phyloP scores from a whole-genome alignment of 1,284 basidiomycete genomes.

The Termitomyces sp. region DNA sequence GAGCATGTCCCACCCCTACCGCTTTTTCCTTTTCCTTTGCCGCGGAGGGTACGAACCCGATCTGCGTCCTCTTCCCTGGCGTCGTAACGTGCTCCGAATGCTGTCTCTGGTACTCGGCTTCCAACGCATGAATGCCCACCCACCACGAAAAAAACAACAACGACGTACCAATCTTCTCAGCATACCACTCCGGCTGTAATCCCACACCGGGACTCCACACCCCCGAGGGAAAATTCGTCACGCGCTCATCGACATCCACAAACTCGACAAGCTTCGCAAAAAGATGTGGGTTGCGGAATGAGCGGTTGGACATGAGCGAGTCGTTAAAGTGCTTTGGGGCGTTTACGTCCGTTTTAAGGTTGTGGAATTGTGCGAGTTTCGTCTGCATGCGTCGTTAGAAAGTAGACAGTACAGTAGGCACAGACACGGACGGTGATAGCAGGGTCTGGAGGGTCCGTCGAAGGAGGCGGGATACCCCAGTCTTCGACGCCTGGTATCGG shows the following conservation, averaged over 20 bases:
- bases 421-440: conserved; percentile 60
- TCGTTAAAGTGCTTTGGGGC: conserved; percentile 92
- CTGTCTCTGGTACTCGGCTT: conserved; percentile 43
- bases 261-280: conserved; percentile 91
- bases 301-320: conserved; percentile 81
- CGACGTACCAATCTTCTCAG: conserved; percentile 62
- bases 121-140: conserved; percentile 9
- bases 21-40: conserved; percentile 15
- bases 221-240: conserved; percentile 69
- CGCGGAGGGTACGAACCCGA: conserved; percentile 38
- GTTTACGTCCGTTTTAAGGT: conserved; percentile 57
- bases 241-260: conserved; percentile 82
- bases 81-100: conserved; percentile 54
- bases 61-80: conserved; percentile 48
- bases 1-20: conserved; percentile 9
- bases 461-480: conserved; percentile 75
- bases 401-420: too few species aligned
- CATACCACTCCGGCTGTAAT: conserved; percentile 60
- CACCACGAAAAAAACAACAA: not conserved
- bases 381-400: conserved; percentile 42
- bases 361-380: conserved; percentile 74
- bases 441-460: conserved; percentile 52
- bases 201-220: conserved; percentile 65
- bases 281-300: conserved; percentile 93
- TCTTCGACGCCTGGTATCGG: conserved; percentile 57